Base-by-base conservation (phyloP, 163 green algal genomes). In the Chlorella variabilis region DNA sequence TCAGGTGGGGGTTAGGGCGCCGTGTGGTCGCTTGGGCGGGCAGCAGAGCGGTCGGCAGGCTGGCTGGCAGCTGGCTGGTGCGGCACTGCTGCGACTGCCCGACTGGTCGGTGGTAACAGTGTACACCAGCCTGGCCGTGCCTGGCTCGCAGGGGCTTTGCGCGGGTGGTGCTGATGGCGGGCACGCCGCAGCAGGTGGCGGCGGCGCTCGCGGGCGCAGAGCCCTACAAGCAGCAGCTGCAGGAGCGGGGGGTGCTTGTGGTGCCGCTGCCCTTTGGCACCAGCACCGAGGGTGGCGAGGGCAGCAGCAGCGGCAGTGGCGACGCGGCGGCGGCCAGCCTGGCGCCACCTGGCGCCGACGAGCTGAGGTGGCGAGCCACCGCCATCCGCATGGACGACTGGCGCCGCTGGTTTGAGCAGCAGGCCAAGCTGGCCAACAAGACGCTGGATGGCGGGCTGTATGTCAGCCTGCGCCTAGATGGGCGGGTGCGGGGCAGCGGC, bases 401-500 rank as follows among this genome's bases (percentile, higher is more conserved):
- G 93, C 56, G 58, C 23, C 38, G 70, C 2, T 98, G 94, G 94
- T 97, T 97, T 73, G 71, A 89, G 48, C 70, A 91, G 75, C 88
- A 96, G 90, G 85, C 94, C 81, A 71, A 85, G 49, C 70, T 86
- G 54, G 85, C 89, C 20, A 84, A 71, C 21, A 85, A 87, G n/a
- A 84, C 86, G 33, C 45, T 85, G 13, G 91, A 94, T 5, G 76
- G 75, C 11, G 94, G 94, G 15, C 79, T 98, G 75, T 98, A 96
- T 73, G 82, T 98, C 25, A 89, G 91, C 9, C 86, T 98, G 69
- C 86, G 94, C 8, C 79, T 96, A 82, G 94, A 98, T 66, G 94
- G 93, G 0, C 86, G 94, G 3, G 92, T 96, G 75, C 82, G 92
- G 0, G 89, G 78, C 58, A 92, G 85, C 41, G 92, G 92, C 27